Conservation (phyloP, 2,329 filamentous ascomycete genomes). For the Fusarium torreyae region DNA sequence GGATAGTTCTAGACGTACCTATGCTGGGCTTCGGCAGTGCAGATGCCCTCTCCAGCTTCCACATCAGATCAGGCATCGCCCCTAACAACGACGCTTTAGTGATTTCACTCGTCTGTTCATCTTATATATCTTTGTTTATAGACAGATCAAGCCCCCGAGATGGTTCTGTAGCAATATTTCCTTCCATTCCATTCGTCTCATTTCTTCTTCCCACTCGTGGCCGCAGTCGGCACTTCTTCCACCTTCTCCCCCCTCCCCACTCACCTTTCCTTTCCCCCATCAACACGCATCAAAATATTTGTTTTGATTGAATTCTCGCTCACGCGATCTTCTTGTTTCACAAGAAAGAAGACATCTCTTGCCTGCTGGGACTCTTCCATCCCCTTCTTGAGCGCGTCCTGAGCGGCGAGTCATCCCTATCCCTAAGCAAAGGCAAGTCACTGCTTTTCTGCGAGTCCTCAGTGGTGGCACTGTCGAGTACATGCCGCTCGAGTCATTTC, state of each 20-base stretch:
- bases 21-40: background rate
- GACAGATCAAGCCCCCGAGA: background rate
- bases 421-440: conserved; percentile 1
- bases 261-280: conserved; percentile 3
- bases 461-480: background rate
- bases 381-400: background rate
- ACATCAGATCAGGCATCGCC: background rate
- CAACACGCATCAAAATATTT: conserved; percentile 2
- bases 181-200: background rate
- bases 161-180: background rate
- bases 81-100: background rate
- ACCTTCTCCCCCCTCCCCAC: conserved; percentile 4
- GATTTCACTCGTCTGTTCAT: conserved; percentile 7
- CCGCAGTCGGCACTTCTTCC: conserved; percentile 3
- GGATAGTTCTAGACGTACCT: background rate
- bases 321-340: background rate
- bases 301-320: background rate
- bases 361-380: background rate
- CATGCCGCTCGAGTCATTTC: background rate
- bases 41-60: background rate
- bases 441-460: background rate
- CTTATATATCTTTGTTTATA: background rate
- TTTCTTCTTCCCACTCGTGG: background rate
- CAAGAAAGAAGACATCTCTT: background rate
- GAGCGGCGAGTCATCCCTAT: background rate